A percentile compares a stretch with the other conserved stretches of the same genome.
These are phyloP conservation scores for Paecilomyces dactylethromorphus DNA, from an alignment of 2,329 filamentous ascomycete genomes.

Conservation along the genomic window DNA sequence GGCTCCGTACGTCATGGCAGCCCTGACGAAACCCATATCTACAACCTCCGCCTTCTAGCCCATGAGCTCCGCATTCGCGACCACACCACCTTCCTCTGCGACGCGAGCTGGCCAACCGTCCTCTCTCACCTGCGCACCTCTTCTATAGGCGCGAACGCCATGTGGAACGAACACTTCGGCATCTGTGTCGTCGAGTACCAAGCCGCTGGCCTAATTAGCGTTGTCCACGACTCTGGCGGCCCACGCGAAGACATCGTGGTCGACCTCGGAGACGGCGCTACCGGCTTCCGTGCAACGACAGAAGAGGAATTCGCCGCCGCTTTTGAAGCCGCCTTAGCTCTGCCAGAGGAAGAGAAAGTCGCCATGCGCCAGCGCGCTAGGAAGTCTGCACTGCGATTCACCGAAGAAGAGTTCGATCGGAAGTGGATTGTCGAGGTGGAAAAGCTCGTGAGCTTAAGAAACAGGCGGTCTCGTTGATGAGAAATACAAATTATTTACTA, in stretches of 20 bases:
- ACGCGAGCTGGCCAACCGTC: constrained; percentile 84
- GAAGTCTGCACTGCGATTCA: constrained; percentile 74
- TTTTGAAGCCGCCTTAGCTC: constrained; percentile 70
- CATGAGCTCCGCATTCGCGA: constrained; percentile 83
- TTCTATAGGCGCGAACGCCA: constrained; percentile 87
- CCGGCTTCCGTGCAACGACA: constrained; percentile 80
- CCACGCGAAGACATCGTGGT: constrained; percentile 92
- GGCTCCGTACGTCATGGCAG: constrained; percentile 77
- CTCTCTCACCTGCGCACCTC: constrained; percentile 69
- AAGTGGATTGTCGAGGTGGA: constrained; percentile 74
- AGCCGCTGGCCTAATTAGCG: constrained; percentile 83
- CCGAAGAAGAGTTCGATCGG: constrained; percentile 74
- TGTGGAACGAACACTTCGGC: constrained; percentile 99
- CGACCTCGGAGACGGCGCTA: constrained; percentile 68
- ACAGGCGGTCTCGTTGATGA: neutral
- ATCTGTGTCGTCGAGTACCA: constrained; percentile 98
- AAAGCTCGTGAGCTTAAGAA: constrained; percentile 42
- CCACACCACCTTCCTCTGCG: constrained; percentile 77
- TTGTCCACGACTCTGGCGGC: constrained; percentile 89
- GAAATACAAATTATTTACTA: neutral
- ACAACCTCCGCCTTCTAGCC: constrained; percentile 76
- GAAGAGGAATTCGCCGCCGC: constrained; percentile 70
- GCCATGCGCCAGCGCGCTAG: constrained; percentile 71
- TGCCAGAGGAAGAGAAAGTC: constrained; percentile 54
- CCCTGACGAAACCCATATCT: constrained; percentile 56